phyloP scores from a whole-genome alignment of 2,329 filamentous ascomycete species.

The Fusarium nelsonii region DNA sequence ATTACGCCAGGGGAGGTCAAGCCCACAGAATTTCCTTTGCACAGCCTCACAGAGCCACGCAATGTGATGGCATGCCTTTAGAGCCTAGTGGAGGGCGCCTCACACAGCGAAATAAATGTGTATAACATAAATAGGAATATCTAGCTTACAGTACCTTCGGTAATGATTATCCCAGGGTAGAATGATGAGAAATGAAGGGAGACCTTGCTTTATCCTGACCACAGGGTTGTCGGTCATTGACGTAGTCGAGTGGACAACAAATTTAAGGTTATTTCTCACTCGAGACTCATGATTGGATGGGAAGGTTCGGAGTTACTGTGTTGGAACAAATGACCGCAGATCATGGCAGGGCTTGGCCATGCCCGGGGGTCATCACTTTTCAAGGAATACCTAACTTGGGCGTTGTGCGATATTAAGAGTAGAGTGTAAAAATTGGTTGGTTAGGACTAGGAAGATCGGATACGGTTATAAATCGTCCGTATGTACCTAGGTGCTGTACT shows the following conservation, averaged over 20 bases:
- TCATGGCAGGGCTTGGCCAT: slow-evolving; percentile 23
- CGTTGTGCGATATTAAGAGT: background rate
- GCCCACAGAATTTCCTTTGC: slow-evolving; percentile 18
- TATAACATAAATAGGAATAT: background rate
- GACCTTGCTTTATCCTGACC: background rate
- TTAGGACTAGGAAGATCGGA: background rate
- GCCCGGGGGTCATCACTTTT: slow-evolving; percentile 1
- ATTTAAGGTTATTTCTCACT: slow-evolving; percentile 41
- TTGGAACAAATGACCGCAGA: slow-evolving; percentile 27
- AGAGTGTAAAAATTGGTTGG: background rate
- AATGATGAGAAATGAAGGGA: background rate
- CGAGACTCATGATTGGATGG: slow-evolving; percentile 22
- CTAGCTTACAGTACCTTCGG: background rate
- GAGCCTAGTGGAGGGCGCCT: background rate
- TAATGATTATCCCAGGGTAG: background rate
- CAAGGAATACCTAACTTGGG: slow-evolving; percentile 12
- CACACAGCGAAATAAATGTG: background rate
- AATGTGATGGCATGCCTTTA: slow-evolving; percentile 1
- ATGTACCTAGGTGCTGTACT: background rate
- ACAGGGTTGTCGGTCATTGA: slow-evolving; percentile 1
- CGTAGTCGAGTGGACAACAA: slow-evolving; percentile 9
- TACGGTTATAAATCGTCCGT: slow-evolving; percentile 1
- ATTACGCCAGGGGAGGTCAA: background rate
- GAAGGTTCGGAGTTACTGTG: slow-evolving; percentile 1
- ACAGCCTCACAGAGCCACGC: slow-evolving; percentile 43